These are phyloP conservation scores for Dryas drummondii DNA, from an alignment of 306 rosid species.

Conservation along the genomic window DNA sequence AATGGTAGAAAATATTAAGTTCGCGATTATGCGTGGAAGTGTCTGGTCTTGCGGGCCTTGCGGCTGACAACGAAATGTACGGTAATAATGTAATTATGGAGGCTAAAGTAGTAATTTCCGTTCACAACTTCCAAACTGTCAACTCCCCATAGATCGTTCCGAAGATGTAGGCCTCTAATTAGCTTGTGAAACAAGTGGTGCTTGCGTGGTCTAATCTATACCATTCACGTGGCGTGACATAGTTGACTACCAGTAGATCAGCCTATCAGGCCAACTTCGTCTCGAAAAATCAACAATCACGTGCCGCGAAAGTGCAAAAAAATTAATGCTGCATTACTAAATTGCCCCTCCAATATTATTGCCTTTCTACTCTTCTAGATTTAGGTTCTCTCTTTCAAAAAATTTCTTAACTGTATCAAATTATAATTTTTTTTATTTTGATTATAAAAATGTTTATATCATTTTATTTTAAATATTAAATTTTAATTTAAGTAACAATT, in stretches of 20 bases:
- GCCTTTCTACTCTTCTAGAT: too few relatives aligned
- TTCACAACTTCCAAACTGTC: background rate
- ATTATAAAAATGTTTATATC: too few relatives aligned
- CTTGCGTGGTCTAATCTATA: conserved; percentile 2
- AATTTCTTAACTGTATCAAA: too few relatives aligned
- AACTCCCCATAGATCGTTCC: background rate
- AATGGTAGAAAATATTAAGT: too few relatives aligned
- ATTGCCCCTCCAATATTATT: conserved; percentile 7
- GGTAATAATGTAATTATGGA: background rate
- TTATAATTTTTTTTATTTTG: too few relatives aligned
- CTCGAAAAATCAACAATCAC: conserved; percentile 27
- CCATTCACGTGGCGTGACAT: conserved; percentile 13
- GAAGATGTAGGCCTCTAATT: background rate
- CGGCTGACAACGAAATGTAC: background rate
- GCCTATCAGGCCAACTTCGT: conserved; percentile 23
- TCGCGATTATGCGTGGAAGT: too few relatives aligned
- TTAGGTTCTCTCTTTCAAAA: too few relatives aligned
- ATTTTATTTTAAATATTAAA: too few relatives aligned
- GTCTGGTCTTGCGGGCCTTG: too few relatives aligned
- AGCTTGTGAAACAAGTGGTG: conserved; percentile 9
- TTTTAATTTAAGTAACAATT: too few relatives aligned
- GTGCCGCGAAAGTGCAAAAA: conserved; percentile 9
- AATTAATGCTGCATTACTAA: background rate
- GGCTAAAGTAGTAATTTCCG: background rate
- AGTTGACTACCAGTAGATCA: background rate